These are phyloP conservation scores for Chaetomium tenue DNA, from an alignment of 495 filamentous ascomycete genomes.

Conservation along the genomic window DNA sequence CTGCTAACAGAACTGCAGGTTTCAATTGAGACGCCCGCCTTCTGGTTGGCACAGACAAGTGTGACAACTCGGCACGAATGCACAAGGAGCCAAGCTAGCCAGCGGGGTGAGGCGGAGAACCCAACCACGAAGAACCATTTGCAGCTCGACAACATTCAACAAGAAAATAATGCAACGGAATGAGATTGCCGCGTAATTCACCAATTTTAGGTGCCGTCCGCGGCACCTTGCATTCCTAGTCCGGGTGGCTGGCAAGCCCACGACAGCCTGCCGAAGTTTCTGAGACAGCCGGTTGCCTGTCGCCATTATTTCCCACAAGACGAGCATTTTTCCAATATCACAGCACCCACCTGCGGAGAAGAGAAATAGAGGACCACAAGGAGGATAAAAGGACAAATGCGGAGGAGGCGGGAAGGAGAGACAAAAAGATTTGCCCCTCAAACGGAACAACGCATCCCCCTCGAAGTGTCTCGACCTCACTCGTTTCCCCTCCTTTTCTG, in stretches of 20 bases:
- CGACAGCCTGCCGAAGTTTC: not conserved
- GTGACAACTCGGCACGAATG: not conserved
- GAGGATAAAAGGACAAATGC: not conserved
- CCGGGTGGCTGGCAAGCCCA: not conserved
- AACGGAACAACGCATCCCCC: too few species aligned
- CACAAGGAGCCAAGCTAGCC: not conserved
- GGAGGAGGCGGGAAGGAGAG: not conserved
- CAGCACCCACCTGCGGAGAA: not conserved
- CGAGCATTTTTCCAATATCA: not conserved
- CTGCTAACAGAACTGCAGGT: conserved; percentile 2
- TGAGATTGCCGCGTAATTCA: not conserved
- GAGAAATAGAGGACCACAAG: too few species aligned
- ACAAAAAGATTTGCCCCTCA: too few species aligned
- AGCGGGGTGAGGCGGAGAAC: not conserved
- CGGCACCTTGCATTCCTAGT: not conserved
- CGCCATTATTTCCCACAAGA: not conserved
- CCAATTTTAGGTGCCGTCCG: not conserved
- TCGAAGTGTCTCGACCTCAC: not conserved
- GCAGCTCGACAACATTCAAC: not conserved
- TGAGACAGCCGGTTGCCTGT: not conserved
- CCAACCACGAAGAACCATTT: not conserved
- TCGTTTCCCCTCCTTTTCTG: not conserved
- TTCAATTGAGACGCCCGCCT: conserved; percentile 5
- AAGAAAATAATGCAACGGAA: not conserved
- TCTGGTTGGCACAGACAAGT: not conserved